Conservation (phyloP, 805 yeast species). For the Yarrowia osloensis region DNA sequence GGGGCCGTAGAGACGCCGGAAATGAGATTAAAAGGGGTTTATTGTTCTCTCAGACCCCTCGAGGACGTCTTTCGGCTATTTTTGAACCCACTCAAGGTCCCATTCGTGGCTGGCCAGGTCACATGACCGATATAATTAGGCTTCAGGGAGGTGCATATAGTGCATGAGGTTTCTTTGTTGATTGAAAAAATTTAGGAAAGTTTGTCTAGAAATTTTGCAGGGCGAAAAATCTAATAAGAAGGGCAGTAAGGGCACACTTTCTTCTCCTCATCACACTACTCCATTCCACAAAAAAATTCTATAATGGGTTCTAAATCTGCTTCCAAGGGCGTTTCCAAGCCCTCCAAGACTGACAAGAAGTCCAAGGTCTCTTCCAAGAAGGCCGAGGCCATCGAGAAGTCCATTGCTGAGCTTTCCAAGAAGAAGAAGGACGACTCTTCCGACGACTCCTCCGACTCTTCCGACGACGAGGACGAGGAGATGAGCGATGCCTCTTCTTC, state of each 20-base stretch:
- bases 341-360: slow-evolving; percentile 30
- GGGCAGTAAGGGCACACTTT: slow-evolving; percentile 5
- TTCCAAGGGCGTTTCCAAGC: slow-evolving; percentile 31
- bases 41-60: no score
- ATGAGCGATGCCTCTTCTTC: slow-evolving; percentile 42
- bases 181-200: slow-evolving; percentile 20
- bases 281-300: not conserved
- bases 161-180: slow-evolving; percentile 28
- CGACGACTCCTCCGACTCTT: slow-evolving; percentile 34
- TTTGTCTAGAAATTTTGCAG: slow-evolving; percentile 17
- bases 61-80: not conserved
- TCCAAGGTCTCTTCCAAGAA: slow-evolving; percentile 32
- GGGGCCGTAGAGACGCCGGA: no score
- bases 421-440: slow-evolving; percentile 38
- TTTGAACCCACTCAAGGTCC: not conserved
- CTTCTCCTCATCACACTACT: slow-evolving; percentile 7
- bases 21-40: not conserved
- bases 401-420: slow-evolving; percentile 27
- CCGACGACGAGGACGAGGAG: slow-evolving; percentile 37
- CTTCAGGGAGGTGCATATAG: not conserved
- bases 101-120: not conserved
- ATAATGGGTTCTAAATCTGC: slow-evolving; percentile 30
- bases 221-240: slow-evolving; percentile 16
- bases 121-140: not conserved
- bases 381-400: slow-evolving; percentile 18